These are phyloP conservation scores for Fomitopsis palustris DNA, from an alignment of 1,284 basidiomycete genomes.

Conservation along the genomic window DNA sequence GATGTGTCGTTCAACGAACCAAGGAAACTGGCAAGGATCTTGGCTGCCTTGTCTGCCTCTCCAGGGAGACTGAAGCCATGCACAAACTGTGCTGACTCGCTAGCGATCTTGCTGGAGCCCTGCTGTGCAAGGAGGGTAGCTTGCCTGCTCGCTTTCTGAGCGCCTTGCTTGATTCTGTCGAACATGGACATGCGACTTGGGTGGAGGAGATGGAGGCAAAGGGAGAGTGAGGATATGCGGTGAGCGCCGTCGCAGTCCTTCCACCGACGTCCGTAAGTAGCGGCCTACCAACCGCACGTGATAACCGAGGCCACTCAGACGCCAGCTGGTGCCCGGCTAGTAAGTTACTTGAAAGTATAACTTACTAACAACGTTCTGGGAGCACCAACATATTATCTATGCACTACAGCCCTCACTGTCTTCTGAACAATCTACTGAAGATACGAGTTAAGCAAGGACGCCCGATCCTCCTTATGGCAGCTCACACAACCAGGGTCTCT, in stretches of 20 bases:
- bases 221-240: neutral
- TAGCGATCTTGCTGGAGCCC: slow-evolving; percentile 63
- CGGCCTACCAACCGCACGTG: too few relatives aligned
- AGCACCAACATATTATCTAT: too few relatives aligned
- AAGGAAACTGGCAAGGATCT: slow-evolving; percentile 86
- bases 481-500: too few relatives aligned
- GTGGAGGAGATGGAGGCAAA: neutral
- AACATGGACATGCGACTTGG: slow-evolving; percentile 53
- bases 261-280: neutral
- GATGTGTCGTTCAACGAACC: slow-evolving; percentile 43
- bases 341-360: too few relatives aligned
- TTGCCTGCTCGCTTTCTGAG: slow-evolving; percentile 78
- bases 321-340: too few relatives aligned
- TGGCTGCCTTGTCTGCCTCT: slow-evolving; percentile 89
- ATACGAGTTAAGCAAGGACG: too few relatives aligned
- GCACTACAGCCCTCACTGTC: too few relatives aligned
- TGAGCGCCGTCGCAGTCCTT: neutral
- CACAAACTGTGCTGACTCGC: slow-evolving; percentile 70
- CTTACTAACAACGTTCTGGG: too few relatives aligned
- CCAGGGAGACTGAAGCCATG: slow-evolving; percentile 84
- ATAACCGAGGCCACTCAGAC: too few relatives aligned
- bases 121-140: slow-evolving; percentile 72
- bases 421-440: too few relatives aligned
- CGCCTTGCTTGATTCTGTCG: slow-evolving; percentile 78
- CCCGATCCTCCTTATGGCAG: too few relatives aligned